These are phyloP conservation scores for Lasiodiplodia theobromae DNA, from an alignment of 2,329 filamentous ascomycete species.

Conservation along the genomic window DNA sequence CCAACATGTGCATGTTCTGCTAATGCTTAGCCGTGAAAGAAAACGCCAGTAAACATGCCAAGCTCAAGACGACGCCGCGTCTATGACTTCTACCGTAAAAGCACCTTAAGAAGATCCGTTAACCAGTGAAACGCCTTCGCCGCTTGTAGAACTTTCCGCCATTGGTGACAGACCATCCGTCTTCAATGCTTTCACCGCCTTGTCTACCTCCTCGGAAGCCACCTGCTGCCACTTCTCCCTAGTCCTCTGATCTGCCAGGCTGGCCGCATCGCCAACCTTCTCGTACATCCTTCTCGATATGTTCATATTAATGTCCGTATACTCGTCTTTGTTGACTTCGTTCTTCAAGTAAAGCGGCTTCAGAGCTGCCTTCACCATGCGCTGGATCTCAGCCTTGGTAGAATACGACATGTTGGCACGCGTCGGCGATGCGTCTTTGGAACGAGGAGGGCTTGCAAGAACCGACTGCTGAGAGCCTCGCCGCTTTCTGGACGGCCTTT, in stretches of 20 bases:
- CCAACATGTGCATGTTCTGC: slow-evolving; percentile 23
- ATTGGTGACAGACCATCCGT: not conserved
- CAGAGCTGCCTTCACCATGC: slow-evolving; percentile 83
- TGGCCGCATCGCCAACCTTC: slow-evolving; percentile 58
- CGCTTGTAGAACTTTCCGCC: slow-evolving; percentile 24
- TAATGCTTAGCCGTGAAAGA: slow-evolving; percentile 13
- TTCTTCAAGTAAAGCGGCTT: slow-evolving; percentile 83
- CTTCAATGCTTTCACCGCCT: slow-evolving; percentile 63
- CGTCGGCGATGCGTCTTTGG: slow-evolving; percentile 72
- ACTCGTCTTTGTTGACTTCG: slow-evolving; percentile 85
- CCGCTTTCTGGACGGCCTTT: slow-evolving; percentile 46
- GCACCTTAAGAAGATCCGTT: slow-evolving; percentile 20
- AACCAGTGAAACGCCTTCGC: slow-evolving; percentile 11
- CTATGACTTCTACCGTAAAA: not conserved
- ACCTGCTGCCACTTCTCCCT: slow-evolving; percentile 76
- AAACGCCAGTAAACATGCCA: slow-evolving; percentile 13
- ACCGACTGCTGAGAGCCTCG: slow-evolving; percentile 39
- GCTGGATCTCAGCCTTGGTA: slow-evolving; percentile 87
- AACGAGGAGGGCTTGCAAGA: slow-evolving; percentile 54
- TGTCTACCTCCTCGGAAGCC: slow-evolving; percentile 79
- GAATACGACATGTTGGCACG: slow-evolving; percentile 74
- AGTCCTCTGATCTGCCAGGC: slow-evolving; percentile 68
- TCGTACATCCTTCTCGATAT: slow-evolving; percentile 90
- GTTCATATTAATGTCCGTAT: slow-evolving; percentile 88
- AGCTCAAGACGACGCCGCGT: slow-evolving; percentile 18